These are phyloP conservation scores for Ceratocystis papillata DNA, from an alignment of 2,329 filamentous ascomycete genomes.

Conservation along the genomic window DNA sequence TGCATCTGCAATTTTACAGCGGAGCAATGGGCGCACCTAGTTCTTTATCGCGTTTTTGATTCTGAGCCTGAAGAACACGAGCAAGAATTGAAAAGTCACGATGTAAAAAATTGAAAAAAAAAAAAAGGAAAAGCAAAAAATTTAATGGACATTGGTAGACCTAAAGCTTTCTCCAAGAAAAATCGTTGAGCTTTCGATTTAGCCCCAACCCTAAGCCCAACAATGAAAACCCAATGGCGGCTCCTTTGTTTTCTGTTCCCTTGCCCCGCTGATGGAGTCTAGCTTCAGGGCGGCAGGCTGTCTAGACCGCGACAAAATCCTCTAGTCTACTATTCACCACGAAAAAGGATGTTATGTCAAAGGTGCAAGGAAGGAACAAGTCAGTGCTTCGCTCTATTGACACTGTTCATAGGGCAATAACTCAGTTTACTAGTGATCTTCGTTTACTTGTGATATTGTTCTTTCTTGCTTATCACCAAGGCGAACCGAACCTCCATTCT, in stretches of 20 bases:
- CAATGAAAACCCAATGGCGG: not conserved
- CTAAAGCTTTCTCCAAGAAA: too few species aligned
- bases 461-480: slow-evolving; percentile 1
- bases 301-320: not conserved
- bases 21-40: too few species aligned
- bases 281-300: slow-evolving; percentile 1
- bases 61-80: too few species aligned
- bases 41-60: too few species aligned
- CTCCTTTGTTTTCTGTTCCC: not conserved
- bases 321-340: not conserved
- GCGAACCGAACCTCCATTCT: not conserved
- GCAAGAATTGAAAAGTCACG: too few species aligned
- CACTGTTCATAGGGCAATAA: slow-evolving; percentile 6
- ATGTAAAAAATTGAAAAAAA: too few species aligned
- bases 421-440: not conserved
- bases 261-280: not conserved
- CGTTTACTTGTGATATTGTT: slow-evolving; percentile 7
- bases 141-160: too few species aligned
- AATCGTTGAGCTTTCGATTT: too few species aligned
- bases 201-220: not conserved
- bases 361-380: slow-evolving; percentile 1
- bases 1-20: not conserved
- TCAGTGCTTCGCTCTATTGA: slow-evolving; percentile 10
- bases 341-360: not conserved
- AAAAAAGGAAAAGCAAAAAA: too few species aligned